Conservation (phyloP, 495 filamentous ascomycete species). For the Trypethelium eluteriae region DNA sequence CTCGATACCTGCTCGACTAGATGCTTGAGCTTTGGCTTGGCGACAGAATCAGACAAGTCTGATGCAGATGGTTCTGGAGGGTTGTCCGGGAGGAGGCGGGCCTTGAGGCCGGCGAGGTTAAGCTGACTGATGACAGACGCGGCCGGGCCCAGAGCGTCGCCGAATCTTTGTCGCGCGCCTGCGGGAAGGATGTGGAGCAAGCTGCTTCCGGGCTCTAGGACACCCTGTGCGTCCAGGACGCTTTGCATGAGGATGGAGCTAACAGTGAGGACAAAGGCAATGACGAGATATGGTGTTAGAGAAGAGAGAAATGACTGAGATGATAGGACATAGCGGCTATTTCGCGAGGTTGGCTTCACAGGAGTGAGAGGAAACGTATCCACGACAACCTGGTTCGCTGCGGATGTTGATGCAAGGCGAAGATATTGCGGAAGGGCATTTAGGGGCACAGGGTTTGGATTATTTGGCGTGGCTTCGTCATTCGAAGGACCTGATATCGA, state of each 20-base stretch:
- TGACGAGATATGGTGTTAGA: conserved; percentile 48
- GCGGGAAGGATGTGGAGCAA: conserved; percentile 36
- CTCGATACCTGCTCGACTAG: conserved; percentile 1
- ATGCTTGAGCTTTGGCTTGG: background rate
- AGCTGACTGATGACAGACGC: conserved; percentile 2
- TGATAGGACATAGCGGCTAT: conserved; percentile 62
- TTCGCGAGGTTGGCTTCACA: conserved; percentile 37
- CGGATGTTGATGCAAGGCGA: conserved; percentile 75
- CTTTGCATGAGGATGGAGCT: conserved; percentile 46
- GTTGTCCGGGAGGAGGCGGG: background rate
- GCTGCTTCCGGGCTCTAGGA: conserved; percentile 49
- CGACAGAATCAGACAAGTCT: no score
- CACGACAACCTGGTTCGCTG: conserved; percentile 77
- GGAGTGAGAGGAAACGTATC: conserved; percentile 71
- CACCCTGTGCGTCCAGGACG: conserved; percentile 60
- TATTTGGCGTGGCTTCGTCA: conserved; percentile 33
- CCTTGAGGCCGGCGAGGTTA: conserved; percentile 7
- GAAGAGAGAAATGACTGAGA: conserved; percentile 49
- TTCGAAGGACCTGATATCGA: conserved; percentile 28
- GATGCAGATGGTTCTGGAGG: background rate
- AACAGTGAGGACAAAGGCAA: conserved; percentile 37
- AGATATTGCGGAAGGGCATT: conserved; percentile 47
- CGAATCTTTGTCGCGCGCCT: conserved; percentile 27
- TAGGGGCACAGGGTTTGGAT: conserved; percentile 1
- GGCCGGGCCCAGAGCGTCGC: background rate